Conservation (phyloP, 2,329 filamentous ascomycete species). For the Sporothrix mexicana region DNA sequence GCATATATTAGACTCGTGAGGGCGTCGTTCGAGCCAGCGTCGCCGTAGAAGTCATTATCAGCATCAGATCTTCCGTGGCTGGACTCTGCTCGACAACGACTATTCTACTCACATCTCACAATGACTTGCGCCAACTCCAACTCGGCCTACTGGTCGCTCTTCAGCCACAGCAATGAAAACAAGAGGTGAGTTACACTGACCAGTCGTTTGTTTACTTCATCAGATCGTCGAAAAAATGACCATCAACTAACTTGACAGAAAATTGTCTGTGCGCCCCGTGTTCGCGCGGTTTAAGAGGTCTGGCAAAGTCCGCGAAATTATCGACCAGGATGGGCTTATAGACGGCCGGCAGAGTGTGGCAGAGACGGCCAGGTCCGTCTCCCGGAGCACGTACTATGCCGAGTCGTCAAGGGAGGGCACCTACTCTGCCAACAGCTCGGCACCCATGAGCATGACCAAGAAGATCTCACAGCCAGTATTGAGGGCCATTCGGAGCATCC, state of each 20-base stretch:
- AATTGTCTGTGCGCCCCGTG: conserved; percentile 19
- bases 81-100: neutral
- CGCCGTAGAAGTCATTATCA: neutral
- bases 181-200: conserved; percentile 18
- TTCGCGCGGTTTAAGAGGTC: conserved; percentile 31
- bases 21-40: neutral
- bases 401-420: neutral
- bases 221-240: neutral
- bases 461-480: conserved; percentile 32
- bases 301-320: conserved; percentile 13
- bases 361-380: neutral
- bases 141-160: conserved; percentile 20
- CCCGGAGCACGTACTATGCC: conserved; percentile 1
- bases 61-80: neutral
- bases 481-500: conserved; percentile 30
- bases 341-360: conserved; percentile 4
- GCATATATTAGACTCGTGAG: conserved; percentile 20
- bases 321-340: neutral
- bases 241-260: conserved; percentile 23
- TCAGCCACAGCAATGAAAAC: conserved; percentile 5
- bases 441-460: conserved; percentile 17
- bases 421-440: neutral
- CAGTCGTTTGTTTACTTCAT: neutral
- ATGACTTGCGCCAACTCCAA: conserved; percentile 13
- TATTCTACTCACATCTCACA: neutral